Percentiles rank a stretch among this genome's conserved stretches.
Conservation (phyloP, 441 rosid genomes). For the Eruca vesicaria region DNA sequence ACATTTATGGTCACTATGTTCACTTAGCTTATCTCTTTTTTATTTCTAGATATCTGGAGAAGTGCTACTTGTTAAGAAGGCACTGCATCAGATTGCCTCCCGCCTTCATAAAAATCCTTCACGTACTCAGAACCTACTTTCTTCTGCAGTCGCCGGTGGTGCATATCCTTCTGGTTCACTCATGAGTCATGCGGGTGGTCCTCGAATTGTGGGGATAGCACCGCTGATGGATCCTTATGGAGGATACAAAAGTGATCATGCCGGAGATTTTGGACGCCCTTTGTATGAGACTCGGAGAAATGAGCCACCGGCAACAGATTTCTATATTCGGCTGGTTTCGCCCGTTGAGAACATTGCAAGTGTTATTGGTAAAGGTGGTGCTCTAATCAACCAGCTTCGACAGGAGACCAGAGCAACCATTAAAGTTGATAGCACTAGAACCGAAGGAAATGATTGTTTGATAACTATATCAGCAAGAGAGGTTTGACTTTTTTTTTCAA, state of each 20-base stretch:
- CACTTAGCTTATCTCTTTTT: neutral
- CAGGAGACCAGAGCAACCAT: constrained; percentile 79
- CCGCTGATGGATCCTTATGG: constrained; percentile 77
- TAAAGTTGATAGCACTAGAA: constrained; percentile 80
- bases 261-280: constrained; percentile 85
- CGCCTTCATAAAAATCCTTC: constrained; percentile 95
- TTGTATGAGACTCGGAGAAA: constrained; percentile 81
- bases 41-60: constrained; percentile 78
- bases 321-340: constrained; percentile 79
- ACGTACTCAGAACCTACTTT: constrained; percentile 77
- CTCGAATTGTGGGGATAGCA: constrained; percentile 73
- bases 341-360: constrained; percentile 79
- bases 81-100: constrained; percentile 74
- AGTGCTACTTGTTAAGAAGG: constrained; percentile 75
- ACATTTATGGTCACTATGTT: constrained; percentile 1
- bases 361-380: constrained; percentile 92
- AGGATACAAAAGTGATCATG: constrained; percentile 73
- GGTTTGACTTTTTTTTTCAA: constrained; percentile 38
- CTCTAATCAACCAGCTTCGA: constrained; percentile 83
- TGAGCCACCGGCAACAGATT: constrained; percentile 69
- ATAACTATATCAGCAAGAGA: constrained; percentile 79
- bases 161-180: constrained; percentile 58
- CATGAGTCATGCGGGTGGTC: constrained; percentile 51
- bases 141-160: constrained; percentile 55
- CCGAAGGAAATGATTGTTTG: constrained; percentile 87